Conservation (phyloP, 306 rosid species). For the Sindora glabra region DNA sequence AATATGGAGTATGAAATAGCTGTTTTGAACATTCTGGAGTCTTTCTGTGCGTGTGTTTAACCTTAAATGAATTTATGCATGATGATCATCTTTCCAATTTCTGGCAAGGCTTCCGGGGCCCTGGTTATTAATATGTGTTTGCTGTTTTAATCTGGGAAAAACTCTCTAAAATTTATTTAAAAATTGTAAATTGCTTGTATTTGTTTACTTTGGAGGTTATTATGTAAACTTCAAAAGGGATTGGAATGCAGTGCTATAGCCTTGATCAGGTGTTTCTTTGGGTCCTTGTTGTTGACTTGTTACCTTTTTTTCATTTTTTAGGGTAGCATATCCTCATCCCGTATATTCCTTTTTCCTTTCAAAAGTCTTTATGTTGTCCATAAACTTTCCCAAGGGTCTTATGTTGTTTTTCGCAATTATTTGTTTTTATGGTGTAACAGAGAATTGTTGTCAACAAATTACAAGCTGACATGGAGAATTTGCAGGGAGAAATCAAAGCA, state of each 20-base stretch:
- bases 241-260: too few relatives aligned
- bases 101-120: background rate
- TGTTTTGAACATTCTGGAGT: conserved; percentile 1
- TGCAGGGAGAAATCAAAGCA: conserved; percentile 68
- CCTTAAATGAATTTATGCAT: background rate
- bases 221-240: too few relatives aligned
- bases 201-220: conserved; percentile 2
- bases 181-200: conserved; percentile 1
- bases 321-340: too few relatives aligned
- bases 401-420: conserved; percentile 5
- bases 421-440: conserved; percentile 35
- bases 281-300: too few relatives aligned
- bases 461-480: conserved; percentile 70
- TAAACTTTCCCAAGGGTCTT: background rate
- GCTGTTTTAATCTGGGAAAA: background rate
- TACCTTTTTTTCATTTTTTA: too few relatives aligned
- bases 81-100: background rate
- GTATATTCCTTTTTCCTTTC: too few relatives aligned
- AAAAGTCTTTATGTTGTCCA: too few relatives aligned
- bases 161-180: too few relatives aligned
- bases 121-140: conserved; percentile 3
- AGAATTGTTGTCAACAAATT: conserved; percentile 75
- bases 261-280: too few relatives aligned
- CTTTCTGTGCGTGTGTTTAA: background rate
- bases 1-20: background rate